Percentiles rank a stretch among this genome's conserved stretches.
These are phyloP conservation scores for Podospora pseudopauciseta DNA, from an alignment of 495 filamentous ascomycete genomes.

Conservation along the genomic window DNA sequence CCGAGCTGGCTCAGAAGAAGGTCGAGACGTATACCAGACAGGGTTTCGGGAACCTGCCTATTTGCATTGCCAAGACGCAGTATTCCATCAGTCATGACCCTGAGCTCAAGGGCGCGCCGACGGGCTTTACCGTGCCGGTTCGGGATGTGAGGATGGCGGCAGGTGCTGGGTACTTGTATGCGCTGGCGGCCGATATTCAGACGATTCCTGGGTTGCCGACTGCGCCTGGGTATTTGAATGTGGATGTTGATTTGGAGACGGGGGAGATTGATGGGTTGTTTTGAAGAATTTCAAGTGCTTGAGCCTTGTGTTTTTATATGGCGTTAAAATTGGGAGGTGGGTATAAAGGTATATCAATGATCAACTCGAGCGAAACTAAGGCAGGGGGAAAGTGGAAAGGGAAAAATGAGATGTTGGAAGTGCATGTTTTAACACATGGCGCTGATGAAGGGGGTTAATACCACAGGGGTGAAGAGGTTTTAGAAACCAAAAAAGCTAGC, in stretches of 20 bases:
- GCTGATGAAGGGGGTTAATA: constrained; percentile 12
- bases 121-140: constrained; percentile 93
- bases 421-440: constrained; percentile 34
- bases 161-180: constrained; percentile 92
- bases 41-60: constrained; percentile 86
- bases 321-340: constrained; percentile 1
- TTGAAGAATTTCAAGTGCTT: constrained; percentile 41
- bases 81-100: constrained; percentile 95
- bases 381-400: background rate
- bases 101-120: constrained; percentile 90
- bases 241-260: constrained; percentile 88
- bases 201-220: constrained; percentile 96
- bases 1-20: constrained; percentile 90
- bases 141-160: constrained; percentile 91
- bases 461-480: constrained; percentile 4
- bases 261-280: constrained; percentile 96
- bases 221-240: constrained; percentile 92
- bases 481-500: background rate
- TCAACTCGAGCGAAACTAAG: constrained; percentile 21
- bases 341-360: constrained; percentile 13
- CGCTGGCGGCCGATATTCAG: constrained; percentile 94
- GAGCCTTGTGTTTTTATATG: constrained; percentile 6
- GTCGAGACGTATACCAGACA: constrained; percentile 91
- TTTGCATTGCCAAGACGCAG: constrained; percentile 97
- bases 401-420: constrained; percentile 1